These are phyloP conservation scores for Podospora bellae-mahoneyi DNA, from an alignment of 495 filamentous ascomycete genomes.

Conservation along the genomic window DNA sequence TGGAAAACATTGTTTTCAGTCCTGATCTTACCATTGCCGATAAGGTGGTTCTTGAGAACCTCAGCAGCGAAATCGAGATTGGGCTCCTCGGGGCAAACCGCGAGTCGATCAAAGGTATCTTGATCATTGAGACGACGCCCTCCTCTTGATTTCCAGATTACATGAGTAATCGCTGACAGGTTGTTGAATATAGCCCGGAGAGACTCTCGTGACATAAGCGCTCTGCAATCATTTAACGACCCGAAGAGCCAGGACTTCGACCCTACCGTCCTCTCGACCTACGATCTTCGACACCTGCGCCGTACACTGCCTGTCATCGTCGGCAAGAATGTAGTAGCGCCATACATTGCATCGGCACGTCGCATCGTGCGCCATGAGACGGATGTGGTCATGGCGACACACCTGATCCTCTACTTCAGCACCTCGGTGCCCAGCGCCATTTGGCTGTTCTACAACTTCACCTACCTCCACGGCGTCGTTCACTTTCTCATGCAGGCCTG, in stretches of 20 bases:
- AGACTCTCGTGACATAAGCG: background rate
- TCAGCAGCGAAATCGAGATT: background rate
- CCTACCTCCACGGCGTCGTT: slow-evolving; percentile 58
- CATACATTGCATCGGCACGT: slow-evolving; percentile 30
- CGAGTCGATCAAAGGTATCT: too few relatives aligned
- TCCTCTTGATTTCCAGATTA: background rate
- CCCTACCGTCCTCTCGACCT: background rate
- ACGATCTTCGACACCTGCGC: background rate
- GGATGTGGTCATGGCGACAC: slow-evolving; percentile 66
- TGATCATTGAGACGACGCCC: too few relatives aligned
- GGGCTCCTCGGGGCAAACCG: too few relatives aligned
- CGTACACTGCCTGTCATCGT: background rate
- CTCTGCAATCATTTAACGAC: background rate
- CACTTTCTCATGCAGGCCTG: slow-evolving; percentile 61
- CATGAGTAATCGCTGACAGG: background rate
- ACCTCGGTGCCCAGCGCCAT: slow-evolving; percentile 66
- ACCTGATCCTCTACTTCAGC: slow-evolving; percentile 66
- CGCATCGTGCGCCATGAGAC: slow-evolving; percentile 31
- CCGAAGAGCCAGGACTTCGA: background rate
- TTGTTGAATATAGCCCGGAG: background rate
- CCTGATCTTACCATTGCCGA: background rate
- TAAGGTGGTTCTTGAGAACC: background rate
- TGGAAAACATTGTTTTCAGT: background rate
- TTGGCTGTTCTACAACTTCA: slow-evolving; percentile 61
- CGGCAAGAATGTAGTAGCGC: background rate